Percentiles rank a stretch among this genome's conserved stretches.
phyloP scores from a whole-genome alignment of 768 basidiomycete genomes.

The Leccinum variicolor region DNA sequence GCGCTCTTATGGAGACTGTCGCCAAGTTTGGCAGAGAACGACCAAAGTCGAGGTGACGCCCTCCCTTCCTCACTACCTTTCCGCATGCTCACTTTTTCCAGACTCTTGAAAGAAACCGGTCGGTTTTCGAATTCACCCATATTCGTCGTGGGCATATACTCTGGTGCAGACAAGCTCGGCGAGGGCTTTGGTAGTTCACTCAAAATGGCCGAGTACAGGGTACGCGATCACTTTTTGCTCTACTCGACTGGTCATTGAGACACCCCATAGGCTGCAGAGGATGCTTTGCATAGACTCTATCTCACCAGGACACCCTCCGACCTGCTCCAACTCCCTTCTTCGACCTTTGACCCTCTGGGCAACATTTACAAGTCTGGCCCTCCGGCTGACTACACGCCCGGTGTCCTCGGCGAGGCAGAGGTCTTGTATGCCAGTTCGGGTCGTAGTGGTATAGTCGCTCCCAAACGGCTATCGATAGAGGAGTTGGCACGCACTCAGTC shows the following conservation, averaged over 20 bases:
- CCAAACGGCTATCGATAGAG: constrained; percentile 28
- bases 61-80: background rate
- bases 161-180: constrained; percentile 78
- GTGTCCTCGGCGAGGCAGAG: constrained; percentile 58
- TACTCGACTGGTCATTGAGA: background rate
- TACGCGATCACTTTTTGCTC: constrained; percentile 33
- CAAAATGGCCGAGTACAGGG: constrained; percentile 93
- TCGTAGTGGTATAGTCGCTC: constrained; percentile 41
- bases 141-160: constrained; percentile 95
- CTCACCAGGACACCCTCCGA: constrained; percentile 74
- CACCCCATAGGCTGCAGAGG: constrained; percentile 69
- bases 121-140: constrained; percentile 86
- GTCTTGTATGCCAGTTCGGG: constrained; percentile 68
- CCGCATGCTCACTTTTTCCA: constrained; percentile 25
- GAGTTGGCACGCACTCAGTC: constrained; percentile 18
- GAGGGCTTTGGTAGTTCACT: constrained; percentile 93
- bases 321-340: constrained; percentile 65
- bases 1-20: constrained; percentile 70
- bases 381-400: constrained; percentile 50
- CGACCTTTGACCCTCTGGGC: constrained; percentile 63
- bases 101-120: constrained; percentile 90
- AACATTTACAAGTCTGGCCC: constrained; percentile 49
- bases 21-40: constrained; percentile 62
- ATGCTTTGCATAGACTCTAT: constrained; percentile 78
- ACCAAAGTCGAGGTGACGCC: constrained; percentile 60